Base-by-base conservation (phyloP, 2,329 filamentous ascomycete species). In the Periconia digitata region DNA sequence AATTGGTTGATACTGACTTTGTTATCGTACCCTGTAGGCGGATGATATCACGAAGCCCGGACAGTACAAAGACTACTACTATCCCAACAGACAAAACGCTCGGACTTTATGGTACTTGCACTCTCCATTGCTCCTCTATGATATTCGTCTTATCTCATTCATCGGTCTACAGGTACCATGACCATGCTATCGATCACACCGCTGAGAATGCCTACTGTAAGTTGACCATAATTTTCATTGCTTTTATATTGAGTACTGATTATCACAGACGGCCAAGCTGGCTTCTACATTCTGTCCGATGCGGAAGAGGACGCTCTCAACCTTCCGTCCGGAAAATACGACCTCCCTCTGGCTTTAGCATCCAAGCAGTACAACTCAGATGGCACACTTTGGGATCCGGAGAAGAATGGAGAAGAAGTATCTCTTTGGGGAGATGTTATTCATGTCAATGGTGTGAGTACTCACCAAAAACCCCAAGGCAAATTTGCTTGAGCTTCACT, bases 1-100 rank as follows among this genome's bases (percentile, higher is more conserved):
- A n/a, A n/a, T n/a, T n/a, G n/a, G n/a, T n/a, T n/a, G n/a, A n/a
- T n/a, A n/a, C n/a, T n/a, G n/a, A n/a, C n/a, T n/a, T n/a, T n/a
- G n/a, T n/a, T n/a, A n/a, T n/a, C n/a, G n/a, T n/a, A n/a, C n/a
- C n/a, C n/a, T n/a, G n/a, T n/a, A n/a, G n/a, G 79, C 79, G 2
- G 74, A 76, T 40, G 80, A 83, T 50, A 63, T 73, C 7, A 79
- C 76, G 5, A 45, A 67, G 0, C 73, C 74, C 0, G 78, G 78
- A 1, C 63, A 83, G 55, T 81, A 76, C 66, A 83, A 84, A 50
- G 59, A 83, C 53, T 83, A 84, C 62, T 84, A 83, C 63, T 84
- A 81, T 52, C 80, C 81, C 6, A 84, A 84, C 59, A 66, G 60
- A 15, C 75, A 82, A 58, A 70, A 68, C 22, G 78, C 73, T 3